Conservation (phyloP, 345 rosid genomes). For the Turritis glabra region DNA sequence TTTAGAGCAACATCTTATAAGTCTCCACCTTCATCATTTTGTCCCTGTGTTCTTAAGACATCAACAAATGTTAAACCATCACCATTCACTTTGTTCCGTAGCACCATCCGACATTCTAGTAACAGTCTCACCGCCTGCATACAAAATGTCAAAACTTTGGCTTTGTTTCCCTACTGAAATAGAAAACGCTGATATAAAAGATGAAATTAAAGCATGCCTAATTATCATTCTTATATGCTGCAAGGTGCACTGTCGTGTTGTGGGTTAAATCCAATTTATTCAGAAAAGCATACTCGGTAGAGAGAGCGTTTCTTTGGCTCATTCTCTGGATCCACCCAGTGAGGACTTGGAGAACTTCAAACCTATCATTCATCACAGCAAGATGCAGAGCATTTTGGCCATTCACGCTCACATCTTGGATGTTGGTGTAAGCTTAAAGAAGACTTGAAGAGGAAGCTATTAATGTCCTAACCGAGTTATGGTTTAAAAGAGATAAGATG, state of each 20-base stretch:
- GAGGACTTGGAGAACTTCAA: conserved; percentile 37
- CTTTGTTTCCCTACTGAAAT: background rate
- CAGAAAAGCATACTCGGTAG: background rate
- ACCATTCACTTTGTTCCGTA: background rate
- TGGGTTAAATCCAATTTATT: conserved; percentile 1
- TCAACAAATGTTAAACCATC: conserved; percentile 8
- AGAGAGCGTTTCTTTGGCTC: background rate
- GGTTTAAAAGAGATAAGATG: no score
- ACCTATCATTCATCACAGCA: conserved; percentile 19
- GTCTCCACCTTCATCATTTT: background rate
- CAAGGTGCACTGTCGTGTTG: conserved; percentile 34
- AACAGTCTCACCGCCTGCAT: conserved; percentile 13
- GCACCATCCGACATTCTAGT: background rate
- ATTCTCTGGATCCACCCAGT: conserved; percentile 19
- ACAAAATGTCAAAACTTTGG: background rate
- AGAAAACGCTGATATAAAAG: background rate
- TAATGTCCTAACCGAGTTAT: no score
- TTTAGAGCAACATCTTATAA: background rate
- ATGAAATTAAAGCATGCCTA: conserved; percentile 25
- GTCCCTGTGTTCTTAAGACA: background rate
- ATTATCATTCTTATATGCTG: conserved; percentile 29
- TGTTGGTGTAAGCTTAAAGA: no score
- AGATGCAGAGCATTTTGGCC: conserved; percentile 29
- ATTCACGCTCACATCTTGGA: conserved; percentile 20
- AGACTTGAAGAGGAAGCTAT: no score